A percentile compares a stretch with the other conserved stretches of the same genome.
phyloP scores from a whole-genome alignment of 139 green algal species.

The Zygnema circumcarinatum region DNA sequence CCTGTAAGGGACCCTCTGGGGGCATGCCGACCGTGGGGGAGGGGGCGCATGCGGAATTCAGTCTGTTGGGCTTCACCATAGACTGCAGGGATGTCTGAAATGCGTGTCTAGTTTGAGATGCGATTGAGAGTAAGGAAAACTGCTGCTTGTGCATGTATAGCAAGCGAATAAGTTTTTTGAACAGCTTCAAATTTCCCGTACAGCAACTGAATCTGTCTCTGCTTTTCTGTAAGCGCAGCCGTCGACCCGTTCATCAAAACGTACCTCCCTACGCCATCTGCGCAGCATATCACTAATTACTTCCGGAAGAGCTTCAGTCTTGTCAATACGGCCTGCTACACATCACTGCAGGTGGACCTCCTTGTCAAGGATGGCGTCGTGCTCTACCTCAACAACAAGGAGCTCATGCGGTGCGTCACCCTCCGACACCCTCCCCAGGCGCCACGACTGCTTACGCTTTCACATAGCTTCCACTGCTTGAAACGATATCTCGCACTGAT shows the following conservation, averaged over 20 bases:
- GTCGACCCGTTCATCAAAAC: not conserved
- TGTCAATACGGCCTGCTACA: slow-evolving; percentile 21
- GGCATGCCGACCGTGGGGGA: not conserved
- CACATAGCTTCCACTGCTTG: too few relatives aligned
- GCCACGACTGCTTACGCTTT: too few relatives aligned
- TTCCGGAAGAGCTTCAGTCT: slow-evolving; percentile 33
- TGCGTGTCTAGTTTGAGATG: too few relatives aligned
- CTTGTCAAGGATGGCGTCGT: slow-evolving; percentile 17
- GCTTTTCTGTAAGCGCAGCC: not conserved
- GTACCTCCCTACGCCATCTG: not conserved
- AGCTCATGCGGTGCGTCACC: slow-evolving; percentile 22
- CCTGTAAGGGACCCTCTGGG: not conserved
- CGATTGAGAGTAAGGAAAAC: too few relatives aligned
- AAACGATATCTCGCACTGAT: too few relatives aligned
- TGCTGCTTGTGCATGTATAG: not conserved
- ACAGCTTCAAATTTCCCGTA: not conserved
- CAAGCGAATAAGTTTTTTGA: not conserved
- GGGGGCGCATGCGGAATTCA: not conserved
- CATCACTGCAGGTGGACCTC: slow-evolving; percentile 8
- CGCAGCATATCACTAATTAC: slow-evolving; percentile 11
- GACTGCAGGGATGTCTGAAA: not conserved
- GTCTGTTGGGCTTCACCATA: not conserved
- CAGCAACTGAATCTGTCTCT: not conserved
- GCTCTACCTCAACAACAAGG: slow-evolving; percentile 34
- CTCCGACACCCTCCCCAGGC: too few relatives aligned